Percentiles rank a stretch among this genome's conserved stretches.
phyloP scores from a whole-genome alignment of 2,329 filamentous ascomycete species.

The Fusarium incarnatum region DNA sequence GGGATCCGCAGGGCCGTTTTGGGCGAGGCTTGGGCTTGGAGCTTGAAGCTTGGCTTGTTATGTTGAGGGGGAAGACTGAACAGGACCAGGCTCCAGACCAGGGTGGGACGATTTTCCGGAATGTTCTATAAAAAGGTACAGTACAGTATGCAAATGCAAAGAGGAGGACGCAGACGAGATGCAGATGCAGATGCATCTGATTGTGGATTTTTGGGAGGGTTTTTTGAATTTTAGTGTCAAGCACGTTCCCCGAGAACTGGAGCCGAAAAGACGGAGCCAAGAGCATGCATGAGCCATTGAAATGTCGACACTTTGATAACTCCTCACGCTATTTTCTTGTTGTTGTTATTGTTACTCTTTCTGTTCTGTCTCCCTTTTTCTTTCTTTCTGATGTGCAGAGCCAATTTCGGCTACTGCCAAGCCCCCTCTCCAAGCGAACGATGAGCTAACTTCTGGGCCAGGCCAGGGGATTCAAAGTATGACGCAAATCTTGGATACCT shows the following conservation, averaged over 20 bases:
- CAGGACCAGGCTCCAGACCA: conserved; percentile 8
- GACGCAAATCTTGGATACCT: conserved; percentile 34
- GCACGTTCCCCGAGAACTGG: conserved; percentile 16
- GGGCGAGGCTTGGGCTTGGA: neutral
- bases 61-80: neutral
- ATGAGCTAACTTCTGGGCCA: conserved; percentile 15
- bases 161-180: conserved; percentile 23
- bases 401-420: conserved; percentile 39
- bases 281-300: conserved; percentile 15
- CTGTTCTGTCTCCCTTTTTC: conserved; percentile 2
- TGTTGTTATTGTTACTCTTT: neutral
- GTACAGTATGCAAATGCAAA: conserved; percentile 13
- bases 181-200: conserved; percentile 2
- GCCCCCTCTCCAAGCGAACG: conserved; percentile 34
- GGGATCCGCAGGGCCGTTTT: conserved; percentile 23
- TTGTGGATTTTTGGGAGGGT: neutral
- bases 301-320: conserved; percentile 12
- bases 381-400: conserved; percentile 23
- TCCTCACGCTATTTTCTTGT: conserved; percentile 1
- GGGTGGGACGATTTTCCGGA: conserved; percentile 40
- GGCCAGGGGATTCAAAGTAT: conserved; percentile 29
- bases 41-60: neutral
- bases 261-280: conserved; percentile 10
- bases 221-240: neutral
- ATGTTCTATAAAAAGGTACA: conserved; percentile 41